Percentiles rank a stretch among this genome's conserved stretches.
Conservation (phyloP, 116 monocot genomes). For the Papilionanthe hybrid region DNA sequence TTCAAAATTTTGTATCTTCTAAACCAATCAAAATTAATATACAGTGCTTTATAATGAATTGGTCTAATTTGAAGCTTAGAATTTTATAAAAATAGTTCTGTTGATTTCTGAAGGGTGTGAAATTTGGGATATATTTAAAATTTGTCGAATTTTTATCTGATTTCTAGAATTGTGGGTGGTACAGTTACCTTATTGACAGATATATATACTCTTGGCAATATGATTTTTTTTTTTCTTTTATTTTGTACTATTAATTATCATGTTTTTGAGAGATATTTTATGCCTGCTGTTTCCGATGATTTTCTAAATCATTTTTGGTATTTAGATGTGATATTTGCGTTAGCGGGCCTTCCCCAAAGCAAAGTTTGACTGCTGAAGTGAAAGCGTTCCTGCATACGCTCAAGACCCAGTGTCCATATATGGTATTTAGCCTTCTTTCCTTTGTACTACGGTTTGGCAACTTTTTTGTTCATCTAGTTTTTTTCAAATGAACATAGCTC, state of each 20-base stretch:
- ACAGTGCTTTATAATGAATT: too few species aligned
- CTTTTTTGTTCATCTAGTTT: neutral
- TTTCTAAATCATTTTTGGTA: neutral
- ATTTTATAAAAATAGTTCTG: too few species aligned
- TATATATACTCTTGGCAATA: neutral
- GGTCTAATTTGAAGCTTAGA: too few species aligned
- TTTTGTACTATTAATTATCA: neutral
- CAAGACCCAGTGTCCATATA: constrained; percentile 37
- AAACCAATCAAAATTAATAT: too few species aligned
- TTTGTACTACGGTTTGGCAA: neutral
- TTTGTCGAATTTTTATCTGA: too few species aligned
- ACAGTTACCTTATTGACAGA: too few species aligned
- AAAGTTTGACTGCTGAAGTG: constrained; percentile 65
- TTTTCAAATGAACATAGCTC: neutral
- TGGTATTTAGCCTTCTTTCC: neutral
- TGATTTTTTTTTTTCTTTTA: too few species aligned
- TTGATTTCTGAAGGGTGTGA: too few species aligned
- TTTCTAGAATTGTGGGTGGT: too few species aligned
- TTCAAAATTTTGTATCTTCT: too few species aligned
- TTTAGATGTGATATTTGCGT: constrained; percentile 85
- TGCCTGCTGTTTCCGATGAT: neutral
- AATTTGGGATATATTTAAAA: too few species aligned
- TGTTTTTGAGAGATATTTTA: neutral
- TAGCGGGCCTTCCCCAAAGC: constrained; percentile 55
- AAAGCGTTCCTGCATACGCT: constrained; percentile 48